These are phyloP conservation scores for Lathyrus sativus DNA, from an alignment of 306 rosid species.

Conservation along the genomic window DNA sequence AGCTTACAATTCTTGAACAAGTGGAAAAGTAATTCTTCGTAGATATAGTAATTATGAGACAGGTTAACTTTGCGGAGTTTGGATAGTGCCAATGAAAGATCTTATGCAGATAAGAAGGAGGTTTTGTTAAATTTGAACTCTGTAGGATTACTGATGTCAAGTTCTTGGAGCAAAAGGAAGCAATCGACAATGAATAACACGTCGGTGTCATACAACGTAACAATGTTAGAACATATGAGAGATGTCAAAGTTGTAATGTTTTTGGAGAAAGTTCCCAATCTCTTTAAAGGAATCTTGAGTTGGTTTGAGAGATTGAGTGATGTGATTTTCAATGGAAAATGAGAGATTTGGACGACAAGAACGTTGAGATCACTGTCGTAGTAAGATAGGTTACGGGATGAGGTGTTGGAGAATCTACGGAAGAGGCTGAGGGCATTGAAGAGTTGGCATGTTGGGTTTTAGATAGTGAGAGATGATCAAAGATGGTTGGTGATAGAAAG, in stretches of 20 bases:
- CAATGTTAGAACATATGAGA: constrained; percentile 38
- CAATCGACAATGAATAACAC: constrained; percentile 38
- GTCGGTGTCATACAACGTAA: constrained; percentile 28
- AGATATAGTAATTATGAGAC: constrained; percentile 51
- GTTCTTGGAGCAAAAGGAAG: constrained; percentile 60
- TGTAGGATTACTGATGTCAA: constrained; percentile 54
- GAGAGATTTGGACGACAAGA: constrained; percentile 47
- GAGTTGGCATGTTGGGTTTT: no score
- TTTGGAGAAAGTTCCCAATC: constrained; percentile 37
- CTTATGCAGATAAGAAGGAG: not conserved
- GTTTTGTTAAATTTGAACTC: not conserved
- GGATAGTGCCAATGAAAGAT: constrained; percentile 41
- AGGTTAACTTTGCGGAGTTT: constrained; percentile 56
- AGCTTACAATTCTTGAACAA: constrained; percentile 43
- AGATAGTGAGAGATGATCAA: no score
- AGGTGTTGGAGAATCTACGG: not conserved
- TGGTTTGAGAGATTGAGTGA: constrained; percentile 47
- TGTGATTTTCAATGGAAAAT: constrained; percentile 38
- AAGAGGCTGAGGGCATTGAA: not conserved
- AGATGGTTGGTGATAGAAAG: no score
- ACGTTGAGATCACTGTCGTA: not conserved
- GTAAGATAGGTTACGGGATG: not conserved
- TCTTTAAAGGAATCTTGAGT: constrained; percentile 33
- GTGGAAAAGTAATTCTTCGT: constrained; percentile 40
- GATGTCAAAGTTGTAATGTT: not conserved